Percentiles rank a stretch among this genome's conserved stretches.
Evolutionary conservation across 306 rosid genomes (phyloP).

Genomic region (Leucaena leucocephala): DNA sequence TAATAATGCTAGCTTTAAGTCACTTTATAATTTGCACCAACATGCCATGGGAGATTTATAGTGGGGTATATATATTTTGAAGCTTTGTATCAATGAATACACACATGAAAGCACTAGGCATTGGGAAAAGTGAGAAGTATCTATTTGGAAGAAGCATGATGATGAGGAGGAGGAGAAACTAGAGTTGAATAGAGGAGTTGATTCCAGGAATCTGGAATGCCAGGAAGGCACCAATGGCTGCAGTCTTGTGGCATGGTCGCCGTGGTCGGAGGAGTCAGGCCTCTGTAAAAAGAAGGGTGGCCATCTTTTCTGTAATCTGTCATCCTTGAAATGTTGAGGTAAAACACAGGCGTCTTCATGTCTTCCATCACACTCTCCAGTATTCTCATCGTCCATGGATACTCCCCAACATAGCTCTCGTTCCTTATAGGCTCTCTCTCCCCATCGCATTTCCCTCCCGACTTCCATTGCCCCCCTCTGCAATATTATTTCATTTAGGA

Average conservation of each 20-base stretch:
- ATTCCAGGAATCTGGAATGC: constrained; percentile 57
- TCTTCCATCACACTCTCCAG: constrained; percentile 39
- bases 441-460: constrained; percentile 47
- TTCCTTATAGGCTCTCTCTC: constrained; percentile 36
- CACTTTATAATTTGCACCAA: too few species aligned
- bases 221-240: constrained; percentile 59
- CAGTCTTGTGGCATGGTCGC: constrained; percentile 41
- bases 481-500: not conserved
- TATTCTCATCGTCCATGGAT: constrained; percentile 49
- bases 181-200: constrained; percentile 41
- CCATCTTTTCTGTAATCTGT: constrained; percentile 51
- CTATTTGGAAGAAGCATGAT: not conserved
- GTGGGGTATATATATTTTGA: too few species aligned
- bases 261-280: not conserved
- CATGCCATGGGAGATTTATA: too few species aligned
- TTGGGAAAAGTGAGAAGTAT: not conserved
- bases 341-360: constrained; percentile 46
- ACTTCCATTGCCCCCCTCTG: constrained; percentile 48
- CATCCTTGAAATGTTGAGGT: constrained; percentile 46
- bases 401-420: constrained; percentile 39
- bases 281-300: constrained; percentile 42
- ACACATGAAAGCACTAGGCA: not conserved
- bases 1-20: too few species aligned
- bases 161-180: constrained; percentile 13
- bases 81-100: too few species aligned